Evolutionary conservation across 75 land plant genomes (phyloP).

Genomic region (Adiantum capillusveneris): DNA sequence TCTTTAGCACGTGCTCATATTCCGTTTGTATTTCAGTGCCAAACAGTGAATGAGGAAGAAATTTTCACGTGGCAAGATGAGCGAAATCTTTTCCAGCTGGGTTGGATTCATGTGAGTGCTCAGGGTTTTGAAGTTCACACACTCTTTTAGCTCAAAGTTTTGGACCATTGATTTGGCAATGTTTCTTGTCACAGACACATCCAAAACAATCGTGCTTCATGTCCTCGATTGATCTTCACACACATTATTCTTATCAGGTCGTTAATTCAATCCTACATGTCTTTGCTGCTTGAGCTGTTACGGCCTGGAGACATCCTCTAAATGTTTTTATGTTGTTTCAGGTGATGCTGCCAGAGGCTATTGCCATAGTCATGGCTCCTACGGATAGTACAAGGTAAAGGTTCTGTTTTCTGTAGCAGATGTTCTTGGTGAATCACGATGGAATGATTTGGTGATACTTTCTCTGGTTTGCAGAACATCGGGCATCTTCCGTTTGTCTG

Average conservation of each 20-base stretch:
- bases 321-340: conserved; percentile 5
- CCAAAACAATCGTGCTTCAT: conserved; percentile 79
- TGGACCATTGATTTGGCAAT: neutral
- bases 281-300: neutral
- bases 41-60: conserved; percentile 95
- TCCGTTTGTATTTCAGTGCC: conserved; percentile 65
- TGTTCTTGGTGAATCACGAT: neutral
- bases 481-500: conserved; percentile 85
- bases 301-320: neutral
- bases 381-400: conserved; percentile 75
- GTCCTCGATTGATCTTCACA: conserved; percentile 89
- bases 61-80: conserved; percentile 89
- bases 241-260: conserved; percentile 91
- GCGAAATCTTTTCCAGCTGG: conserved; percentile 85
- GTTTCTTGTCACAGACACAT: conserved; percentile 61
- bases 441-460: neutral
- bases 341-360: conserved; percentile 95
- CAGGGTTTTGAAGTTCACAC: neutral
- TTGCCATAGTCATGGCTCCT: conserved; percentile 99
- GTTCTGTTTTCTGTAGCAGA: neutral
- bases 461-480: conserved; percentile 30
- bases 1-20: too few relatives aligned
- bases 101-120: conserved; percentile 98
- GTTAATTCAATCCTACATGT: neutral
- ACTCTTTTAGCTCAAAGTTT: conserved; percentile 1